Evolutionary conservation across 208 protist genomes (phyloP).

Genomic region (Leishmania amazonensis): DNA sequence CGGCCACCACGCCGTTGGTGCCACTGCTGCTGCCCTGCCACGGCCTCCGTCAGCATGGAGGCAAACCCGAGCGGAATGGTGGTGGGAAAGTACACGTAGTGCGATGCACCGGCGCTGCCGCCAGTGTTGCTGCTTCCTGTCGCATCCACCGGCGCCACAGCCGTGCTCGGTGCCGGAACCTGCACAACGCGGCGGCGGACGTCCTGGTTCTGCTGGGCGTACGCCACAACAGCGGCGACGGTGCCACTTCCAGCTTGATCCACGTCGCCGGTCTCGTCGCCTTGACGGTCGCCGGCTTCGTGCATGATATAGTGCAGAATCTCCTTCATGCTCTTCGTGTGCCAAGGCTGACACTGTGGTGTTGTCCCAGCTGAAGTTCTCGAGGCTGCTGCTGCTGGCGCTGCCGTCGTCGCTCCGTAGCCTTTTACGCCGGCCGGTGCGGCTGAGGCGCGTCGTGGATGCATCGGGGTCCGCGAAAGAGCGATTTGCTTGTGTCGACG

Average conservation of each 20-base stretch:
- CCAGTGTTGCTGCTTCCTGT: neutral
- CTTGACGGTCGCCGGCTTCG: slow-evolving; percentile 16
- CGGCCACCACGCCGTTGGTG: slow-evolving; percentile 1
- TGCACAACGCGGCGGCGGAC: slow-evolving; percentile 28
- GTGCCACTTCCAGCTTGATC: neutral
- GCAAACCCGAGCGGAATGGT: slow-evolving; percentile 43
- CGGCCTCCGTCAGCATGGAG: slow-evolving; percentile 22
- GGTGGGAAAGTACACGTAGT: slow-evolving; percentile 32
- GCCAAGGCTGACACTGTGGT: neutral
- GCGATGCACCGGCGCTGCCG: neutral
- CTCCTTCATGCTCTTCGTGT: slow-evolving; percentile 28
- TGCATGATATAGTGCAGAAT: slow-evolving; percentile 37
- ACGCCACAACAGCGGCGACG: slow-evolving; percentile 6
- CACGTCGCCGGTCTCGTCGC: neutral
- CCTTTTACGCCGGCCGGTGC: neutral
- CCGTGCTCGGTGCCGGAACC: neutral
- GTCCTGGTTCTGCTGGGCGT: slow-evolving; percentile 33
- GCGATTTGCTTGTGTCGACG: slow-evolving; percentile 37
- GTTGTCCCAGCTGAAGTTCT: neutral
- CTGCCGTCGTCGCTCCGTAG: neutral
- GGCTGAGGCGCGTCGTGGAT: neutral
- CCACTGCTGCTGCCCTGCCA: slow-evolving; percentile 19
- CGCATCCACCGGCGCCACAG: neutral
- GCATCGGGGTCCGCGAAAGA: slow-evolving; percentile 25
- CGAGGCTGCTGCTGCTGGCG: neutral